Percentiles rank a stretch among this genome's conserved stretches.
Evolutionary conservation across 371 early-diverging fungal genomes (phyloP).

Genomic region (Apophysomyces trapeziformis): DNA sequence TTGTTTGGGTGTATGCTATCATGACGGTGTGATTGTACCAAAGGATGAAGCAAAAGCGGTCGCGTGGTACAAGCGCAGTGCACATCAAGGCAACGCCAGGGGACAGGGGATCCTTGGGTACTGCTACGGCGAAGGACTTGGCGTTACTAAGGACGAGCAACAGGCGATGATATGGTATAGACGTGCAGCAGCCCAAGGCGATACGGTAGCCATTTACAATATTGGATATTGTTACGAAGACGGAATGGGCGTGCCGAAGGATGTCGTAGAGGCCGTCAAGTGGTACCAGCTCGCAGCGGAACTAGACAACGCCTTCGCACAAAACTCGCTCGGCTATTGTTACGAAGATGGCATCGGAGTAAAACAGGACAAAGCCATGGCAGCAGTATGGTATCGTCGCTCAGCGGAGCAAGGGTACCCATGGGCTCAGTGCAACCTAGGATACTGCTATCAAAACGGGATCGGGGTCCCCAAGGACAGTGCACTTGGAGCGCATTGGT

Average conservation of each 20-base stretch:
- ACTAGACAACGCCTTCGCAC: conserved; percentile 80
- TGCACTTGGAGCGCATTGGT: conserved; percentile 77
- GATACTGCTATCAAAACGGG: conserved; percentile 85
- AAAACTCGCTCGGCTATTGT: conserved; percentile 79
- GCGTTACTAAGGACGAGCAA: conserved; percentile 67
- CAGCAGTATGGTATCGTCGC: conserved; percentile 69
- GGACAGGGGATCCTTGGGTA: conserved; percentile 77
- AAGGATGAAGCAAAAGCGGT: conserved; percentile 59
- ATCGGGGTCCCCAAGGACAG: conserved; percentile 74
- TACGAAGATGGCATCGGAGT: conserved; percentile 81
- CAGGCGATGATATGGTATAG: conserved; percentile 76
- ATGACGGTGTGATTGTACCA: conserved; percentile 65
- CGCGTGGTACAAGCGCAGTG: conserved; percentile 58
- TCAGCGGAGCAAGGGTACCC: conserved; percentile 67
- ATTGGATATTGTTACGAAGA: conserved; percentile 86
- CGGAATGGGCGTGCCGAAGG: conserved; percentile 75
- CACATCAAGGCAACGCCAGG: conserved; percentile 62
- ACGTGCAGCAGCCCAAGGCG: conserved; percentile 63
- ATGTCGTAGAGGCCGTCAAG: conserved; percentile 66
- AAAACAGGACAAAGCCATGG: conserved; percentile 36
- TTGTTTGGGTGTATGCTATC: conserved; percentile 71
- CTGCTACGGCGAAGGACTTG: conserved; percentile 81
- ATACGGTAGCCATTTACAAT: conserved; percentile 80
- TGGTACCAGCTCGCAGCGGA: conserved; percentile 78
- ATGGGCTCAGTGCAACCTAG: conserved; percentile 77